These are phyloP conservation scores for Globisporangium lucens DNA, from an alignment of 352 stramenopile genomes.

Conservation along the genomic window DNA sequence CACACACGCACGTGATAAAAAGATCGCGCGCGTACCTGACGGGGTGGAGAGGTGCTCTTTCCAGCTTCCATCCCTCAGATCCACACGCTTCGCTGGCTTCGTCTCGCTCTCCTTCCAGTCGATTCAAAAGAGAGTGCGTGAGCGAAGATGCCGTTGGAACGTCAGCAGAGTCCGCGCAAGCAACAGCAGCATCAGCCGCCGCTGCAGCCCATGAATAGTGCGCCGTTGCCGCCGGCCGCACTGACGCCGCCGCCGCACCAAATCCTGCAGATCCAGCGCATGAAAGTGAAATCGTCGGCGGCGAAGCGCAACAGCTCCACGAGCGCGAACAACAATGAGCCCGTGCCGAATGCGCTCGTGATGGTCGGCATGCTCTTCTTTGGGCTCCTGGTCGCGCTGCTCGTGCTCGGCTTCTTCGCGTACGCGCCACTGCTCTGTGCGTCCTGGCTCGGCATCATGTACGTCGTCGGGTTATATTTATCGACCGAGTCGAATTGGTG, in stretches of 20 bases:
- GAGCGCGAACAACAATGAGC: constrained; percentile 26
- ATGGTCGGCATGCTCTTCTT: constrained; percentile 71
- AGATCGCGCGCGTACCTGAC: neutral
- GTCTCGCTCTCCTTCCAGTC: neutral
- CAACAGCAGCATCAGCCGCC: neutral
- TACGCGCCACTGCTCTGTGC: constrained; percentile 77
- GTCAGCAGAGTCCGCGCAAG: constrained; percentile 21
- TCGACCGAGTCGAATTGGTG: constrained; percentile 82
- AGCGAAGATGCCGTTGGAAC: constrained; percentile 11
- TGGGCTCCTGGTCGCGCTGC: constrained; percentile 52
- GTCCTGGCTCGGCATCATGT: constrained; percentile 78
- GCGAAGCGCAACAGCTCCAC: constrained; percentile 15
- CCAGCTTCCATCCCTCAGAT: neutral
- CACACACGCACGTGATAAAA: neutral
- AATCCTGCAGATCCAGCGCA: constrained; percentile 42
- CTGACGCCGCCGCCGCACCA: constrained; percentile 27
- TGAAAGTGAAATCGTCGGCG: constrained; percentile 28
- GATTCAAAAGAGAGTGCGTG: neutral
- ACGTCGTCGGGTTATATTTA: constrained; percentile 79
- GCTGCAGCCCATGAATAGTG: constrained; percentile 10
- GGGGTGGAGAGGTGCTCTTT: neutral
- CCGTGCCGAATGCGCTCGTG: constrained; percentile 58
- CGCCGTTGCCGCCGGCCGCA: constrained; percentile 1
- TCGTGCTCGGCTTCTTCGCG: constrained; percentile 81
- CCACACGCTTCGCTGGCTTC: neutral